Base-by-base conservation (phyloP, 2,329 filamentous ascomycete genomes). In the Aspergillus pseudonomiae region DNA sequence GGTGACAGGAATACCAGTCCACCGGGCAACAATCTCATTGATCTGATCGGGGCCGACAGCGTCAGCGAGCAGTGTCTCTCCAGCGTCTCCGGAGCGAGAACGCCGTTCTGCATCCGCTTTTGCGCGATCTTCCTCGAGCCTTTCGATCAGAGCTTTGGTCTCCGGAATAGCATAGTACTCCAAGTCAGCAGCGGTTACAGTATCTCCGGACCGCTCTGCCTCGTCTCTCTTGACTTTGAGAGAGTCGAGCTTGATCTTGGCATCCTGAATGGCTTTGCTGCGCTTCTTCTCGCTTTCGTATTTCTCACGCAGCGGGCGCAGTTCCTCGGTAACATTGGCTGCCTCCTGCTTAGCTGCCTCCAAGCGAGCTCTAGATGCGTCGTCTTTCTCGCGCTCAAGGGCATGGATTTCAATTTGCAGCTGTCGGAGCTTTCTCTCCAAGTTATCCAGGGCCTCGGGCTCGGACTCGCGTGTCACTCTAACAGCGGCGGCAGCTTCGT, bases 1-100 rank as follows among this genome's bases (percentile, higher is more conserved):
- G 5, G 93, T 98, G 63, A 99, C 93, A 1, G 95, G 95, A 71
- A 99, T 99, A 67, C 95, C 95, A n/a, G 95, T 99, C 92, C 94
- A 97, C 65, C 93, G 90, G 60, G 91, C 91, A 59, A 99, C 95
- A 65, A 99, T 99, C 75, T 98, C 94, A 77, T 99, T 98, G 85
- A 99, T 99, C 78, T 99, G 94, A 68, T 99, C 95, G 12, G 94
- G 93, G 6, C 95, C 95, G 68, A 99, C 95, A 54, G 95, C 87
- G 75, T 99, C 95, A 3, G 94, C 96, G 60, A 98, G 86, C 77
- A 98, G 89, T 28, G 92, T 76, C 62, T 87, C 87, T 59, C 89
- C 87, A 61, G 87, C 86, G 4, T 83, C 79, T 41, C 91, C 91
- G 32, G 82, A 78, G 34, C 81, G 80, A 48, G 80, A 78, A 59